These are phyloP conservation scores for Actinomortierella wolfii DNA, from an alignment of 371 early-diverging fungal species.

Conservation along the genomic window DNA sequence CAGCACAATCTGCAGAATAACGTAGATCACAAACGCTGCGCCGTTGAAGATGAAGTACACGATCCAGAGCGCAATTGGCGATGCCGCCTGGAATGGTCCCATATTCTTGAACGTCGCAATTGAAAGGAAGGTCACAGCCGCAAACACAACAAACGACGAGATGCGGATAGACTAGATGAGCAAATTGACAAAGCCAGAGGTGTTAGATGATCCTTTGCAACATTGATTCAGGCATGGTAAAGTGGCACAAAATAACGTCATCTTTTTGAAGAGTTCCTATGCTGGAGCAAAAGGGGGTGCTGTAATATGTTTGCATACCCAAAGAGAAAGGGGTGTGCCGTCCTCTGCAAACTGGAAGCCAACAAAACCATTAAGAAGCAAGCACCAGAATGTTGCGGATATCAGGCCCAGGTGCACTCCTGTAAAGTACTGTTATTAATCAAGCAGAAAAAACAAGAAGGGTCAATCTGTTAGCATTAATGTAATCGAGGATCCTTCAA, in stretches of 20 bases:
- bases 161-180: slow-evolving; percentile 80
- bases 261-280: no score
- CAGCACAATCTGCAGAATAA: slow-evolving; percentile 89
- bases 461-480: neutral
- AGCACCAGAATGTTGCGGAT: slow-evolving; percentile 86
- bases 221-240: neutral
- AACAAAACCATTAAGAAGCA: slow-evolving; percentile 94
- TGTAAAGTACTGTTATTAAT: slow-evolving; percentile 77
- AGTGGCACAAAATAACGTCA: no score
- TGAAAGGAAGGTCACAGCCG: slow-evolving; percentile 75
- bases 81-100: slow-evolving; percentile 62
- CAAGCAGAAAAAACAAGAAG: slow-evolving; percentile 9
- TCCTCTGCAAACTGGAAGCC: slow-evolving; percentile 97
- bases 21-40: slow-evolving; percentile 81
- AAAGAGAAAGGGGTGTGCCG: slow-evolving; percentile 88
- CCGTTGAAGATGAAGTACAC: slow-evolving; percentile 89
- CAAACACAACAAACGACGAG: slow-evolving; percentile 79
- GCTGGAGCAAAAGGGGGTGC: neutral
- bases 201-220: neutral
- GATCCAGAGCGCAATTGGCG: slow-evolving; percentile 84
- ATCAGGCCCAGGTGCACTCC: slow-evolving; percentile 84
- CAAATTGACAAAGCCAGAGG: slow-evolving; percentile 8
- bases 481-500: no score
- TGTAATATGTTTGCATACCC: slow-evolving; percentile 60
- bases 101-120: slow-evolving; percentile 81